phyloP scores from a whole-genome alignment of 176 grass and related monocot genomes.

The Raddia guianensis region DNA sequence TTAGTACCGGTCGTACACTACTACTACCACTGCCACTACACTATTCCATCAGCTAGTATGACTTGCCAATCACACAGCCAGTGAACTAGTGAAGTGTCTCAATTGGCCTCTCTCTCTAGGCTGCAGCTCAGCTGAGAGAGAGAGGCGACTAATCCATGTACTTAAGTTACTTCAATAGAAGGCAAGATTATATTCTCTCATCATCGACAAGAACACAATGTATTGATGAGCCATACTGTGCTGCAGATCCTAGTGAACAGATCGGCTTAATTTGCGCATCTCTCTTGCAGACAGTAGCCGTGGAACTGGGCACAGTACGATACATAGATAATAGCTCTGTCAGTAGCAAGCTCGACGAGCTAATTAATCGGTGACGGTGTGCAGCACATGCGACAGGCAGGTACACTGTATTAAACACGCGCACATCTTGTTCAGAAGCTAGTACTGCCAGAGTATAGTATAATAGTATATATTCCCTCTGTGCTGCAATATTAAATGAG shows the following conservation, averaged over 20 bases:
- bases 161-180: not conserved
- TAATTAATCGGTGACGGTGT: constrained; percentile 19
- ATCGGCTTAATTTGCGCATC: constrained; percentile 3
- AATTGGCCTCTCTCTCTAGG: not conserved
- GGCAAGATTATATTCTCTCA: constrained; percentile 8
- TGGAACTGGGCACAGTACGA: not conserved
- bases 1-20: not conserved
- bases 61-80: constrained; percentile 1
- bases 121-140: not conserved
- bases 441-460: too few relatives aligned
- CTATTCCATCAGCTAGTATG: not conserved
- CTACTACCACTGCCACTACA: not conserved
- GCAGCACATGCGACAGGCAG: not conserved
- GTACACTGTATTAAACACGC: constrained; percentile 22
- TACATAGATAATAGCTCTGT: not conserved
- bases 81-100: constrained; percentile 3
- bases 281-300: constrained; percentile 22
- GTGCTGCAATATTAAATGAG: too few relatives aligned
- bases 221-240: not conserved
- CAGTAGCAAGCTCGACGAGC: constrained; percentile 12
- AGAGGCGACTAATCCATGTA: not conserved
- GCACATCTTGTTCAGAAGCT: constrained; percentile 13
- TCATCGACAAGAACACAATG: not conserved
- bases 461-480: too few relatives aligned
- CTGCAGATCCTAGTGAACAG: not conserved